Evolutionary conservation across 1,284 basidiomycete species (phyloP), one percentile per base, ranked within the genome.

Genomic region (Tilletiopsis washingtonensis): DNA sequence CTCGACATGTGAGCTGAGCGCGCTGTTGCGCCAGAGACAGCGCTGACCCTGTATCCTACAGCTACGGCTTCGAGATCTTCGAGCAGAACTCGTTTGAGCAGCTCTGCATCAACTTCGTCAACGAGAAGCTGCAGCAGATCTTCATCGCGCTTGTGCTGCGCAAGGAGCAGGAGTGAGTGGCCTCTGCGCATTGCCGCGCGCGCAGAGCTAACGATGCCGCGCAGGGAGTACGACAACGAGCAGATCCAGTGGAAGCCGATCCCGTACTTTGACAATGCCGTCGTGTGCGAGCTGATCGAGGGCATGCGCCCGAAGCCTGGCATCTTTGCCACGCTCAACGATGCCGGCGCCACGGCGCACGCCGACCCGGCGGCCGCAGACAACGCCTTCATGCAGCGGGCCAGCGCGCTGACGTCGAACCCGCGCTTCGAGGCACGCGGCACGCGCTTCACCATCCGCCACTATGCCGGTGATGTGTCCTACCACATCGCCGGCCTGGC

Each of bases 71-170:
- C 69, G 91, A 98, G 74, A 98, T 98, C 71, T 97, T 97, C 74
- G 85, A 91, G 77, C 90, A 96, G 75, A 99, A 99, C 77, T 94
- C 90, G 5, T 97, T 97, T 72, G 93, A 97, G 73, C 91, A 99
- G 76, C 82, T 99, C 19, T 99, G 94, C 78, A 99, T 98, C 81
- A 99, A 99, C 78, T 99, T 98, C 69, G 94, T 99, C 78, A 99
- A 99, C 79, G 94, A 99, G 76, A 97, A 97, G 76, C 81, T 76
- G 23, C 91, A 96, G 66, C 94, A 98, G 74, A 66, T 98, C 72
- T 99, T 99, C 76, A 99, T 99, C 71, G 91, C 98, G 75, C 80
- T 99, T 44, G 98, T 94, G 0, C 80, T 99, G 67, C 98, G 98
- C 79, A 91, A 91, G 12, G 94, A 99, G 74, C 94, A 99, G 75